Evolutionary conservation across 179 eudicot genomes (phyloP).

Genomic region (Pouteria campechiana): DNA sequence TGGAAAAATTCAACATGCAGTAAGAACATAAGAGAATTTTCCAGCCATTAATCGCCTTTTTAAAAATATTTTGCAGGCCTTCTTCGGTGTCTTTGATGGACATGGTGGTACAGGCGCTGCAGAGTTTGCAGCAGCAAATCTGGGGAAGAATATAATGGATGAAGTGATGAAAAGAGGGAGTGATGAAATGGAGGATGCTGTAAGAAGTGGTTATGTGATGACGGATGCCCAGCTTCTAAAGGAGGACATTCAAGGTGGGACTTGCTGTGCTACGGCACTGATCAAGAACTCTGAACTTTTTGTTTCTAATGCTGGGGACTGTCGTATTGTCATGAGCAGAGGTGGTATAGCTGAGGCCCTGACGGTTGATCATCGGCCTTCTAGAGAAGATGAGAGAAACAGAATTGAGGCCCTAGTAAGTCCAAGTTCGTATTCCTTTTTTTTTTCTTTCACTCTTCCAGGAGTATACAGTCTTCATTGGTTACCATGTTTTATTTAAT

Average conservation of each 20-base stretch:
- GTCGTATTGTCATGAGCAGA: slow-evolving; percentile 79
- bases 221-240: slow-evolving; percentile 64
- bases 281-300: slow-evolving; percentile 49
- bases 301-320: slow-evolving; percentile 89
- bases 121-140: slow-evolving; percentile 53
- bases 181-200: slow-evolving; percentile 26
- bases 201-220: slow-evolving; percentile 57
- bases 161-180: slow-evolving; percentile 23
- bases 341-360: slow-evolving; percentile 69
- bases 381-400: slow-evolving; percentile 61
- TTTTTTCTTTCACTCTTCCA: background rate
- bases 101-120: slow-evolving; percentile 88
- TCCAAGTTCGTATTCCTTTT: background rate
- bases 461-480: too few species aligned
- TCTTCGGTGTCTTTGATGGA: slow-evolving; percentile 91
- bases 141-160: slow-evolving; percentile 54
- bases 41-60: too few species aligned
- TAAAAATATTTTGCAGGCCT: slow-evolving; percentile 53
- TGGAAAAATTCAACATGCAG: too few species aligned
- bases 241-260: slow-evolving; percentile 49
- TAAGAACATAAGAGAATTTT: too few species aligned
- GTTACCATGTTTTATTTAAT: too few species aligned
- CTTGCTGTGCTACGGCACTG: slow-evolving; percentile 79
- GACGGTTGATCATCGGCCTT: slow-evolving; percentile 78
- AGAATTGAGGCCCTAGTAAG: slow-evolving; percentile 65